A percentile compares a stretch with the other conserved stretches of the same genome.
Conservation (phyloP, 768 basidiomycete species). For the Lentinula boryana region DNA sequence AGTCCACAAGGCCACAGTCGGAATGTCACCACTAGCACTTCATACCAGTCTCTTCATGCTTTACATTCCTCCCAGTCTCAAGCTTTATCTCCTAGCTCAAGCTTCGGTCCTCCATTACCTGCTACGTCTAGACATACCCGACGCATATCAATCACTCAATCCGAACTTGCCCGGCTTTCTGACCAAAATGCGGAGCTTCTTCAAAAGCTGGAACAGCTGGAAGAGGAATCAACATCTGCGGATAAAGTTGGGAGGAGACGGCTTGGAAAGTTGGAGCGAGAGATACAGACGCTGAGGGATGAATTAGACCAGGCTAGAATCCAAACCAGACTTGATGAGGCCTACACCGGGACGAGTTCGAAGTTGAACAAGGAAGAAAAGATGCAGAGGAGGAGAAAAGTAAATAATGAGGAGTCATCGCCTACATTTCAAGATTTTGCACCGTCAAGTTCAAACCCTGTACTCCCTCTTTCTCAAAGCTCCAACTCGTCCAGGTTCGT, state of each 20-base stretch:
- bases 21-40: neutral
- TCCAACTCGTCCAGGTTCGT: neutral
- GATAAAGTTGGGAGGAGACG: conserved; percentile 66
- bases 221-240: conserved; percentile 59
- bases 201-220: conserved; percentile 67
- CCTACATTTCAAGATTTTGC: conserved; percentile 43
- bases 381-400: conserved; percentile 36
- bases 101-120: conserved; percentile 18
- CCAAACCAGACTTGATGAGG: conserved; percentile 48
- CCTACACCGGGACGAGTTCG: conserved; percentile 54
- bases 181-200: conserved; percentile 84
- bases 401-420: conserved; percentile 46
- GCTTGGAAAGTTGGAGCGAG: conserved; percentile 70
- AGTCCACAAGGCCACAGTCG: conserved; percentile 11
- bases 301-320: conserved; percentile 61
- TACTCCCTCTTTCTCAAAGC: conserved; percentile 10
- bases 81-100: conserved; percentile 16
- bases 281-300: conserved; percentile 67
- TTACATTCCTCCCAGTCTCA: conserved; percentile 17
- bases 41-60: conserved; percentile 15
- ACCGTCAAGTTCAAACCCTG: conserved; percentile 24
- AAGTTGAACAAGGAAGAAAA: conserved; percentile 45
- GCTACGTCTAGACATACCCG: conserved; percentile 22
- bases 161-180: conserved; percentile 64
- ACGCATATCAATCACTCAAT: conserved; percentile 58